Percentiles rank a stretch among this genome's conserved stretches.
phyloP scores from a whole-genome alignment of 768 basidiomycete genomes.

The Pleurotus eryngii region DNA sequence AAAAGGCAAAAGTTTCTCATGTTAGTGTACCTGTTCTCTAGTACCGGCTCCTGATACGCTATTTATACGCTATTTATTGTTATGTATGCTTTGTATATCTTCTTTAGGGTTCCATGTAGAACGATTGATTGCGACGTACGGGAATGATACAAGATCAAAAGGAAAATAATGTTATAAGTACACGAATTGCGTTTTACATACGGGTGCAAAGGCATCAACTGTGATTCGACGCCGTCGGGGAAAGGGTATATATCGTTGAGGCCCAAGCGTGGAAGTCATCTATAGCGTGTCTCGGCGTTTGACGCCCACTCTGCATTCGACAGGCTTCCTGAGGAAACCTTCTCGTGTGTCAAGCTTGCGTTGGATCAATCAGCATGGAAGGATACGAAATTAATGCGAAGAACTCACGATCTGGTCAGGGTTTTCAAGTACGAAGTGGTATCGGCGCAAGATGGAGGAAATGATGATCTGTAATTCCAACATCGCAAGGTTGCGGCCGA shows the following conservation, averaged over 20 bases:
- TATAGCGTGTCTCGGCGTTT: constrained; percentile 46
- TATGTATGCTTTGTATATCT: neutral
- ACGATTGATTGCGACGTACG: too few relatives aligned
- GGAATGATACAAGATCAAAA: too few relatives aligned
- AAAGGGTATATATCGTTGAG: too few relatives aligned
- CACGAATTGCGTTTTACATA: neutral
- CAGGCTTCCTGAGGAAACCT: constrained; percentile 86
- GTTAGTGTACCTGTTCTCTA: too few relatives aligned
- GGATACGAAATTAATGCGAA: constrained; percentile 3
- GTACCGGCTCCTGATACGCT: too few relatives aligned
- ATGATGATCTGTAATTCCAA: constrained; percentile 80
- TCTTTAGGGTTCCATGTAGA: neutral
- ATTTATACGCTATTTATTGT: too few relatives aligned
- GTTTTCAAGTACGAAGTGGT: constrained; percentile 65
- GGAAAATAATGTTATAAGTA: neutral
- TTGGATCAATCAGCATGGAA: constrained; percentile 12
- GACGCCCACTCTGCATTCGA: constrained; percentile 70
- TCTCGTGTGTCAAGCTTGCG: constrained; percentile 73
- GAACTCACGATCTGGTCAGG: constrained; percentile 52
- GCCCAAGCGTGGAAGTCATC: neutral
- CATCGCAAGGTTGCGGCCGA: constrained; percentile 78
- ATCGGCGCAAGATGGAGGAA: constrained; percentile 75
- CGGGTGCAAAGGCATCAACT: too few relatives aligned
- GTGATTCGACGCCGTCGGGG: too few relatives aligned
- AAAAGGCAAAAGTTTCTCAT: too few relatives aligned